Evolutionary conservation across 1,284 basidiomycete genomes (phyloP).

Genomic region (Phellopilus nigrolimitatus): DNA sequence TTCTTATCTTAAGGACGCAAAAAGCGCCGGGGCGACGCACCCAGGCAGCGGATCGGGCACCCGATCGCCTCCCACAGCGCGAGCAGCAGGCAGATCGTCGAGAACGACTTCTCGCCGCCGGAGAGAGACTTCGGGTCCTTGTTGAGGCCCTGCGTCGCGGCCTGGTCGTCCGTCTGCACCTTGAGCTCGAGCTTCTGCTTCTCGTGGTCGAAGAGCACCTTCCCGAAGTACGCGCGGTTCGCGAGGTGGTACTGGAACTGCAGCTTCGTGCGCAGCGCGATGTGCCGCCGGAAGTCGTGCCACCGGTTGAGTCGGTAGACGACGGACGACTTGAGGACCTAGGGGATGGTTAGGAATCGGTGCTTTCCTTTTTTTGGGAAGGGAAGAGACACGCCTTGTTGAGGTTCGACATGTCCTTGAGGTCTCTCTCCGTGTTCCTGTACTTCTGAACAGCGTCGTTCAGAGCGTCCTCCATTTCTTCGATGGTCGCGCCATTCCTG

Average conservation of each 20-base stretch:
- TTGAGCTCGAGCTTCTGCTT: conserved; percentile 63
- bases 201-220: conserved; percentile 81
- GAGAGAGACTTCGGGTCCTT: conserved; percentile 82
- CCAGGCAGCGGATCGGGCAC: conserved; percentile 91
- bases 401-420: conserved; percentile 55
- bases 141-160: conserved; percentile 54
- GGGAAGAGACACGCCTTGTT: conserved; percentile 62
- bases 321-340: conserved; percentile 65
- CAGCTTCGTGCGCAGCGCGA: conserved; percentile 79
- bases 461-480: conserved; percentile 69
- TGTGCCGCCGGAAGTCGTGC: conserved; percentile 83
- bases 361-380: neutral
- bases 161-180: conserved; percentile 77
- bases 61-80: conserved; percentile 95
- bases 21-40: conserved; percentile 40
- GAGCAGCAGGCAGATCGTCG: conserved; percentile 89
- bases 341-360: conserved; percentile 6
- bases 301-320: conserved; percentile 66
- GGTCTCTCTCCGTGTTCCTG: conserved; percentile 54
- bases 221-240: conserved; percentile 82
- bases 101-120: conserved; percentile 96
- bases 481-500: conserved; percentile 74
- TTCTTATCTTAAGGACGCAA: conserved; percentile 14
- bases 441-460: conserved; percentile 54
- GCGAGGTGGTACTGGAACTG: conserved; percentile 81